Percentiles rank a stretch among this genome's conserved stretches.
Evolutionary conservation across 73 alveolate species (phyloP).

Genomic region (Tetrahymena thermophila): DNA sequence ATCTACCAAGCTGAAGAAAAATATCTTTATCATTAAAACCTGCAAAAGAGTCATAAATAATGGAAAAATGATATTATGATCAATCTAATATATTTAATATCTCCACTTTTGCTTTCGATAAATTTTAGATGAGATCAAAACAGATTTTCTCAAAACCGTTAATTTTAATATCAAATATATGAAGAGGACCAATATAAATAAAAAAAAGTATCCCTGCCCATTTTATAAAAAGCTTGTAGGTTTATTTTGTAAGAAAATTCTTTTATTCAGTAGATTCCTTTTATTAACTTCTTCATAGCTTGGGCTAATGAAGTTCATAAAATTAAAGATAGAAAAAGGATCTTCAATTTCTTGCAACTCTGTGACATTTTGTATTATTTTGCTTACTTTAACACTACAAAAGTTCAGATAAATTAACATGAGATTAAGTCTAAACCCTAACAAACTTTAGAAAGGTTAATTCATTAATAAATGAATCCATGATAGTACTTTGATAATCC

Average conservation of each 20-base stretch:
- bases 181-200: neutral
- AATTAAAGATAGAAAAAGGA: neutral
- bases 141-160: neutral
- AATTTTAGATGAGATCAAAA: neutral
- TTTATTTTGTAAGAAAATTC: neutral
- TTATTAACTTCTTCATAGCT: neutral
- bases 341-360: neutral
- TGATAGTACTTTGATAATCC: neutral
- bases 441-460: neutral
- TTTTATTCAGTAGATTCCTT: neutral
- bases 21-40: neutral
- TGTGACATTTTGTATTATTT: neutral
- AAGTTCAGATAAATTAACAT: neutral
- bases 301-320: neutral
- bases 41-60: neutral
- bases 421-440: neutral
- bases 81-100: neutral
- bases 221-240: neutral
- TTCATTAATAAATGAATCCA: neutral
- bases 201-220: neutral
- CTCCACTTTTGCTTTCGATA: neutral
- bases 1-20: neutral
- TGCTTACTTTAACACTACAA: neutral
- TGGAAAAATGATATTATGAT: neutral
- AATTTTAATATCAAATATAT: neutral